Evolutionary conservation across 352 stramenopile species (phyloP).

Genomic region (Phytophthora agathidicida): DNA sequence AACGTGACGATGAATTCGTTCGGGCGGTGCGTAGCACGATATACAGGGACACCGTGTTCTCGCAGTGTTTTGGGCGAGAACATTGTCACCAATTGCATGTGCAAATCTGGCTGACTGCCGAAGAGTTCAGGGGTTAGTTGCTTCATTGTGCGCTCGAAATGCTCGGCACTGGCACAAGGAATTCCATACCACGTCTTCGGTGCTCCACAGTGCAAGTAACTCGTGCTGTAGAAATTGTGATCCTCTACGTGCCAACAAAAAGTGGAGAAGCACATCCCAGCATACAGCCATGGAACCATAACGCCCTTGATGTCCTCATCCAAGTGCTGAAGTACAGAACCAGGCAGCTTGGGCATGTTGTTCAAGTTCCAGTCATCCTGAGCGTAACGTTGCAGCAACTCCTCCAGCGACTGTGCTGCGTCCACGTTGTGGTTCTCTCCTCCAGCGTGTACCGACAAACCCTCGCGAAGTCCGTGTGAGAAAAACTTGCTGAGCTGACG

Average conservation of each 20-base stretch:
- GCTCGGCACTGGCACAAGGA: slow-evolving; percentile 89
- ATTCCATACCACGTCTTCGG: slow-evolving; percentile 99
- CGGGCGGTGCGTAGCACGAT: slow-evolving; percentile 93
- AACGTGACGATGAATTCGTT: slow-evolving; percentile 99
- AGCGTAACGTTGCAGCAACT: slow-evolving; percentile 77
- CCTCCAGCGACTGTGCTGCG: slow-evolving; percentile 42
- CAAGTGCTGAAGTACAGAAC: slow-evolving; percentile 95
- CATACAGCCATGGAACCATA: slow-evolving; percentile 99
- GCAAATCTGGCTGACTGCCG: slow-evolving; percentile 94
- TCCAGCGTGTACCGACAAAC: slow-evolving; percentile 18
- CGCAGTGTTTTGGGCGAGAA: slow-evolving; percentile 75
- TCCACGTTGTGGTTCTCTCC: slow-evolving; percentile 21
- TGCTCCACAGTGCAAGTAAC: slow-evolving; percentile 97
- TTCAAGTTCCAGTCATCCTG: slow-evolving; percentile 98
- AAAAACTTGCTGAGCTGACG: slow-evolving; percentile 58
- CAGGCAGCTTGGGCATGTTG: slow-evolving; percentile 95
- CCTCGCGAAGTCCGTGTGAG: slow-evolving; percentile 51
- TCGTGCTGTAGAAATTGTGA: slow-evolving; percentile 99
- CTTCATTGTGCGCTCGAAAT: slow-evolving; percentile 92
- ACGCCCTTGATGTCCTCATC: slow-evolving; percentile 98
- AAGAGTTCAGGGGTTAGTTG: slow-evolving; percentile 95
- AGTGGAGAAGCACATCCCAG: slow-evolving; percentile 98
- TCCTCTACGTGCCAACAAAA: slow-evolving; percentile 99
- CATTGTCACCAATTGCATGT: slow-evolving; percentile 93
- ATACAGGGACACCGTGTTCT: slow-evolving; percentile 93